These are phyloP conservation scores for Pyrus hybrid DNA, from an alignment of 331 rosid genomes.

Conservation along the genomic window DNA sequence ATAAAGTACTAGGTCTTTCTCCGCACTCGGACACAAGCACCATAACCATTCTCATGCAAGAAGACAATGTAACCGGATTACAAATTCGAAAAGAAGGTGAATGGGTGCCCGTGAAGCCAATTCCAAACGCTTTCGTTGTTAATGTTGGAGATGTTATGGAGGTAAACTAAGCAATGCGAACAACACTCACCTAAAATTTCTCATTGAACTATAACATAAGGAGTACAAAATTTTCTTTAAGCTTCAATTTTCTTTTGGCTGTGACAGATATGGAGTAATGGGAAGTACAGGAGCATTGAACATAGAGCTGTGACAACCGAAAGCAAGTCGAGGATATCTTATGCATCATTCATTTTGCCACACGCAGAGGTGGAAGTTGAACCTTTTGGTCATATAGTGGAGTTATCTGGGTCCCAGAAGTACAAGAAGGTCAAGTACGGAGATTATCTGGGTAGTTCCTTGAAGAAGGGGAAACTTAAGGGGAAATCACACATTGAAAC, in stretches of 20 bases:
- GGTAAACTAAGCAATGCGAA: slow-evolving; percentile 1
- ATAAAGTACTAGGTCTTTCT: slow-evolving; percentile 26
- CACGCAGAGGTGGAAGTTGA: slow-evolving; percentile 15
- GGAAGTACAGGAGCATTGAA: slow-evolving; percentile 19
- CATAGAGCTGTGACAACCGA: slow-evolving; percentile 17
- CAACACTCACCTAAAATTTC: too few relatives aligned
- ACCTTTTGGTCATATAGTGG: slow-evolving; percentile 18
- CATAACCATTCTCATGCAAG: slow-evolving; percentile 20
- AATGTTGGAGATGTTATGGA: slow-evolving; percentile 30
- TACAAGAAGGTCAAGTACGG: slow-evolving; percentile 7
- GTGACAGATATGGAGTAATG: slow-evolving; percentile 22
- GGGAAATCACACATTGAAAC: slow-evolving; percentile 2
- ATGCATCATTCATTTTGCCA: slow-evolving; percentile 12
- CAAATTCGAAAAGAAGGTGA: slow-evolving; percentile 26
- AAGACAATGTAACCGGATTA: slow-evolving; percentile 10
- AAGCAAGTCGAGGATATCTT: slow-evolving; percentile 4
- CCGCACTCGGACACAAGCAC: slow-evolving; percentile 31
- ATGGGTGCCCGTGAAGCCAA: slow-evolving; percentile 34
- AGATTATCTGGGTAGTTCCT: not conserved
- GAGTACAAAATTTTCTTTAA: not conserved
- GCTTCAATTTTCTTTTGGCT: not conserved
- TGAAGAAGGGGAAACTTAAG: not conserved
- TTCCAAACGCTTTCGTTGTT: slow-evolving; percentile 26
- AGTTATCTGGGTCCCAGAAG: not conserved
- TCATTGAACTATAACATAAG: too few relatives aligned